These are phyloP conservation scores for Pyrus hybrid DNA, from an alignment of 331 rosid genomes.

Conservation along the genomic window DNA sequence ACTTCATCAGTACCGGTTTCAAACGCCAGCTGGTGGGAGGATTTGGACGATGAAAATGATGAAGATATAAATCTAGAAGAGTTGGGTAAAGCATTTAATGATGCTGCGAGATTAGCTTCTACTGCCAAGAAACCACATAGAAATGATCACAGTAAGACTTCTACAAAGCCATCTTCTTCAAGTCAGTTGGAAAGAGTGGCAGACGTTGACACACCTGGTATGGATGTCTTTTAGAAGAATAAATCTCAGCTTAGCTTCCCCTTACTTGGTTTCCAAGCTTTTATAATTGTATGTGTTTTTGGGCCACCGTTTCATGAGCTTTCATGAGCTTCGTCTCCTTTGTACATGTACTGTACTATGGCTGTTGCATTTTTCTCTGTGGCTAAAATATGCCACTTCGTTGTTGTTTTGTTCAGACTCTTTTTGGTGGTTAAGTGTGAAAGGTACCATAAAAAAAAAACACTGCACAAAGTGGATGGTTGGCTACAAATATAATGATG, in stretches of 20 bases:
- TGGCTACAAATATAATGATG: not conserved
- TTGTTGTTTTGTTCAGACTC: not conserved
- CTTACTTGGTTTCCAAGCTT: not conserved
- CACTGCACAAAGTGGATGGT: not conserved
- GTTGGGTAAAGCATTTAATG: conserved; percentile 47
- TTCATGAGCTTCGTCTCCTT: not conserved
- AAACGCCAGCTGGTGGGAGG: conserved; percentile 22
- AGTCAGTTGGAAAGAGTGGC: conserved; percentile 11
- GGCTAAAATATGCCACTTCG: not conserved
- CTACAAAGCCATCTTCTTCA: conserved; percentile 13
- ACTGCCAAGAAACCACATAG: conserved; percentile 24
- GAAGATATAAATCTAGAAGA: conserved; percentile 57
- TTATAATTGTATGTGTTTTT: not conserved
- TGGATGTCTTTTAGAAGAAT: not conserved
- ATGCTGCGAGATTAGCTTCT: conserved; percentile 46
- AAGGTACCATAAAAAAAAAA: not conserved
- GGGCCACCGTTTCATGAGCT: not conserved
- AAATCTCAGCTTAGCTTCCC: not conserved
- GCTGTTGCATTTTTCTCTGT: not conserved
- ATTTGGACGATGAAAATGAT: conserved; percentile 33
- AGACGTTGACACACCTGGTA: conserved; percentile 49
- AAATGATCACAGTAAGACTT: conserved; percentile 6
- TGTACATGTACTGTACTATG: not conserved
- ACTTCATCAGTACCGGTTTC: conserved; percentile 16
- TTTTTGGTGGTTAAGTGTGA: not conserved